Evolutionary conservation across 441 rosid genomes (phyloP).

Genomic region (Populus hybrid): DNA sequence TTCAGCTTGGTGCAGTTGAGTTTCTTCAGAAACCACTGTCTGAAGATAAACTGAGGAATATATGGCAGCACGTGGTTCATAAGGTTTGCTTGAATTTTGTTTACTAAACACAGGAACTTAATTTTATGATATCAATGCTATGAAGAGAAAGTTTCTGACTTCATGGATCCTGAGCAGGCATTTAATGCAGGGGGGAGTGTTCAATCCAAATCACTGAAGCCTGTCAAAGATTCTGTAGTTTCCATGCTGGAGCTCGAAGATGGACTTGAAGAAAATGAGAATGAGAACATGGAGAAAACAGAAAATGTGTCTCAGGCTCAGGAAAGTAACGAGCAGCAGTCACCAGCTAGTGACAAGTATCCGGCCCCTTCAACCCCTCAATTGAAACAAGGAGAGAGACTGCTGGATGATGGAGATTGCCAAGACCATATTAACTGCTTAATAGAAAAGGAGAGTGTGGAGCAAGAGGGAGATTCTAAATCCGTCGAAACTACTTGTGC

Average conservation of each 20-base stretch:
- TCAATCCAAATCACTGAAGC: slow-evolving; percentile 56
- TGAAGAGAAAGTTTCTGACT: slow-evolving; percentile 19
- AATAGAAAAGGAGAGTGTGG: slow-evolving; percentile 56
- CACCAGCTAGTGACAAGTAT: slow-evolving; percentile 44
- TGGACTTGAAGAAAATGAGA: slow-evolving; percentile 30
- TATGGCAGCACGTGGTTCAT: slow-evolving; percentile 98
- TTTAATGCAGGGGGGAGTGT: slow-evolving; percentile 60
- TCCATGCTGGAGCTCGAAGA: slow-evolving; percentile 48
- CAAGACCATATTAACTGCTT: slow-evolving; percentile 60
- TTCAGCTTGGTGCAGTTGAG: slow-evolving; percentile 96
- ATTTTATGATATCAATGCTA: background rate
- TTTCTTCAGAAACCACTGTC: slow-evolving; percentile 85
- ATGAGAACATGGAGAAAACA: slow-evolving; percentile 22
- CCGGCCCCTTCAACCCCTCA: slow-evolving; percentile 95
- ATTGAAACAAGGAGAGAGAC: slow-evolving; percentile 48
- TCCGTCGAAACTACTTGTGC: slow-evolving; percentile 77
- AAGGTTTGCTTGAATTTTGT: slow-evolving; percentile 46
- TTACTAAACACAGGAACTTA: slow-evolving; percentile 8
- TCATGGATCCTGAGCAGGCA: slow-evolving; percentile 51
- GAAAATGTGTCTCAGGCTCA: slow-evolving; percentile 28
- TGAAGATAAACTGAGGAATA: slow-evolving; percentile 72
- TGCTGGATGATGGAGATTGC: slow-evolving; percentile 64
- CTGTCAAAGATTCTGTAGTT: slow-evolving; percentile 66
- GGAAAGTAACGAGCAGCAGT: slow-evolving; percentile 37
- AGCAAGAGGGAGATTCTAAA: slow-evolving; percentile 76